Conservation (phyloP, 108 stramenopile species). For the Nannochloropsis salina region DNA sequence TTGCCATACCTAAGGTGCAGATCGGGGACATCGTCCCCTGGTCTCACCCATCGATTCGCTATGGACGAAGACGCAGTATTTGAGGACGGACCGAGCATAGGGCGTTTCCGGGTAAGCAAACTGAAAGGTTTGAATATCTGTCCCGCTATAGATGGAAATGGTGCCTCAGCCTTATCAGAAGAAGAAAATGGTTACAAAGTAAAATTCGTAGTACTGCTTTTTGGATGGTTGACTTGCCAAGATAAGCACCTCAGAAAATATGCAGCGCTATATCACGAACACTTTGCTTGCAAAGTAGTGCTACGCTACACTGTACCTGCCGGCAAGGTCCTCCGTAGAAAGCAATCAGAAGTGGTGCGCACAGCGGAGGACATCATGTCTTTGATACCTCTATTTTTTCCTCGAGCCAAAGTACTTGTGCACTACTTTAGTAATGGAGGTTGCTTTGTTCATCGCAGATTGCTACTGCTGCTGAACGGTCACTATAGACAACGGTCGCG, state of each 20-base stretch:
- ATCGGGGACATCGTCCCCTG: too few species aligned
- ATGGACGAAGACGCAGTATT: background rate
- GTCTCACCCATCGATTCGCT: too few species aligned
- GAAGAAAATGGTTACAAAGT: background rate
- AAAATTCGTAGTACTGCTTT: background rate
- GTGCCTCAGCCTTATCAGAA: background rate
- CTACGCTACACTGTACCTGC: background rate
- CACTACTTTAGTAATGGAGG: background rate
- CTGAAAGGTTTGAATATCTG: background rate
- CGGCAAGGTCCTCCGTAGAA: background rate
- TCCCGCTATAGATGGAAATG: background rate
- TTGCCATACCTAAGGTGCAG: too few species aligned
- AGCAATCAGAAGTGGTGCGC: background rate
- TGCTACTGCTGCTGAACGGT: background rate
- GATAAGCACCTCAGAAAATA: background rate
- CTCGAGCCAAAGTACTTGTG: constrained; percentile 10
- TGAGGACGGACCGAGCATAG: background rate
- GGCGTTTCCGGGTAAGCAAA: background rate
- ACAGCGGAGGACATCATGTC: background rate
- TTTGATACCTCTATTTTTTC: background rate
- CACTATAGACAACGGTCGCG: background rate
- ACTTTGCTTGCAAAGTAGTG: constrained; percentile 3
- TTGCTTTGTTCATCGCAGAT: constrained; percentile 14
- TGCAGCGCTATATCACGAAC: background rate
- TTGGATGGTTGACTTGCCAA: constrained; percentile 1